Percentiles rank a stretch among this genome's conserved stretches.
These are phyloP conservation scores for Fraxinus anomala DNA, from an alignment of 257 asterid species.

Conservation along the genomic window DNA sequence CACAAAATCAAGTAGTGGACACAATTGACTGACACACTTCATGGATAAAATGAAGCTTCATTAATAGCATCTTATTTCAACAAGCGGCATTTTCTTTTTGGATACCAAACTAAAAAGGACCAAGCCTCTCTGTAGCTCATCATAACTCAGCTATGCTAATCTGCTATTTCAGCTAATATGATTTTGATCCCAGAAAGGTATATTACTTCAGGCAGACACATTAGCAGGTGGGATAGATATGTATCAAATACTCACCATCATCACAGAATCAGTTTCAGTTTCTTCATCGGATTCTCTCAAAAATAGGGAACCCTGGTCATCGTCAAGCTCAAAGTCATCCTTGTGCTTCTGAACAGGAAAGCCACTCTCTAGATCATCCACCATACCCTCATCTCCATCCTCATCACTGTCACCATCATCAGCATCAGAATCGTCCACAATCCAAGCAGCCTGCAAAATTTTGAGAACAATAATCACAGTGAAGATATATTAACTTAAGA, in stretches of 20 bases:
- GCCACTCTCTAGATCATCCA: constrained; percentile 62
- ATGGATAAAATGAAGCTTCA: background rate
- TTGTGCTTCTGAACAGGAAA: constrained; percentile 39
- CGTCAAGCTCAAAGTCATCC: constrained; percentile 66
- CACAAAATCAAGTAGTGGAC: background rate
- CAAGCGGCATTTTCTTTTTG: background rate
- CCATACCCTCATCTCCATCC: constrained; percentile 74
- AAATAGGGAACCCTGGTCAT: constrained; percentile 70
- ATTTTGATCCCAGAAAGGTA: background rate
- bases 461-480: constrained; percentile 18
- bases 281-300: constrained; percentile 75
- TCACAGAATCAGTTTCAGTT: constrained; percentile 75
- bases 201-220: background rate
- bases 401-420: constrained; percentile 69
- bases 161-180: background rate
- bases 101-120: background rate
- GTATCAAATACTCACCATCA: constrained; percentile 63
- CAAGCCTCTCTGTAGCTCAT: background rate
- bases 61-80: background rate
- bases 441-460: constrained; percentile 91
- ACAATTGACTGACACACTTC: background rate
- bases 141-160: background rate
- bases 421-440: constrained; percentile 71
- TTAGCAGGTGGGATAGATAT: background rate
- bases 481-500: constrained; percentile 13